Base-by-base conservation (phyloP, 257 asterid genomes). In the Nicotiana benthamiana region DNA sequence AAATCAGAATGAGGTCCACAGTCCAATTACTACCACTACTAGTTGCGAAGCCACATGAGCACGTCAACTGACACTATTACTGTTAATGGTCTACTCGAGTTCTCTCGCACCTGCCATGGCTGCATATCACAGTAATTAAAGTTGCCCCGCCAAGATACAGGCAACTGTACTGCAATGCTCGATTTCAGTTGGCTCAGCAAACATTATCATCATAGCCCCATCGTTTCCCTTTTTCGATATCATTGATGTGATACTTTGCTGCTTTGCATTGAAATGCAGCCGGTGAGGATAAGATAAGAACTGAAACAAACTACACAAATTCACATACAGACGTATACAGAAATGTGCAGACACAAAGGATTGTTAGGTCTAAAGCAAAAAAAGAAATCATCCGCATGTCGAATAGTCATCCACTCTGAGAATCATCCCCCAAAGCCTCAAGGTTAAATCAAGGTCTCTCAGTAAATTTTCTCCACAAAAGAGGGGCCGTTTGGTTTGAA, bases 371-470 rank as follows among this genome's bases (percentile, higher is more conserved):
- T 24, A 51, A 54, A 51, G 63, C 26, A 75, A 75, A 24, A 75
- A 16, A 27, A 34, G 60, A 75, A 77, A 81, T 63, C 85, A 79
- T 64, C 3, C 78, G 84, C 80, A 75, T 60, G 80, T 16, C 16
- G 32, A 27, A 65, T 8, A 48, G 48, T 32, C 26, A 65, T 65
- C 27, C 26, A 32, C 75, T 16, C 48, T 32, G 75, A 30, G 74
- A 65, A 65, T 32, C 75, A 65, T 32, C 15, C 27, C 24, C 51
- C 4, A 65, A 65, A 30, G 75, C 51, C 51, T 32, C 75, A 1
- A 5, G 40, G 8, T 34, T 34, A 34, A 34, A 34, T 34, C 9
- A 34, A 34, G 40, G 40, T 34, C 43, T 36, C 6, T 36, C 43
- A 36, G 43, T 36, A 36, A 34, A 36, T 36, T 34, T 34, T 36